Evolutionary conservation across 331 rosid species (phyloP).

Genomic region (Telfairia occidentalis): DNA sequence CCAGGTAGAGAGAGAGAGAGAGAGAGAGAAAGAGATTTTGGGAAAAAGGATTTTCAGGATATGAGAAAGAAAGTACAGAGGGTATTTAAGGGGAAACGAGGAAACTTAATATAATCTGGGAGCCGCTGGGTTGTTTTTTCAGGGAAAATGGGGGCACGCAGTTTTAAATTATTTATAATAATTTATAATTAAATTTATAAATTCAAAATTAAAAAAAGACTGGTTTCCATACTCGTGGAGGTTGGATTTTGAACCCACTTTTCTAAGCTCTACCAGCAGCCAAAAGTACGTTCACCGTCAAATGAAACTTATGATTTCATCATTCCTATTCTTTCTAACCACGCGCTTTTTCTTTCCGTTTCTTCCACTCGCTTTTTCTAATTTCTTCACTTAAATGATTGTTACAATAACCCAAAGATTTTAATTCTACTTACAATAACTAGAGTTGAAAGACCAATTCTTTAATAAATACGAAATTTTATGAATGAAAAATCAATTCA

Average conservation of each 20-base stretch:
- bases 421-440: too few species aligned
- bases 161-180: slow-evolving; percentile 11
- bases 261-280: slow-evolving; percentile 13
- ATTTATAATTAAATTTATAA: too few species aligned
- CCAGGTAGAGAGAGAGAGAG: not conserved
- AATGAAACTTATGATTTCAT: not conserved
- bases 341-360: not conserved
- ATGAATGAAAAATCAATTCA: too few species aligned
- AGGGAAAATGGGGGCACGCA: slow-evolving; percentile 33
- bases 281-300: not conserved
- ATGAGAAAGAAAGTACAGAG: not conserved
- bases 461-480: too few species aligned
- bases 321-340: not conserved
- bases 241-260: slow-evolving; percentile 27
- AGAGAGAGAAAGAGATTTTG: not conserved
- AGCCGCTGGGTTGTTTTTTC: not conserved
- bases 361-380: not conserved
- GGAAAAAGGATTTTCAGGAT: not conserved
- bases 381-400: not conserved
- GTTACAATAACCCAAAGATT: too few species aligned
- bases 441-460: too few species aligned
- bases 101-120: not conserved
- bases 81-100: slow-evolving; percentile 15
- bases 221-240: slow-evolving; percentile 38
- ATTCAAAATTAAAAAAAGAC: slow-evolving; percentile 17